Evolutionary conservation across 768 basidiomycete species (phyloP), one percentile per base, ranked within the genome.

Genomic region (Leccinum boreale): DNA sequence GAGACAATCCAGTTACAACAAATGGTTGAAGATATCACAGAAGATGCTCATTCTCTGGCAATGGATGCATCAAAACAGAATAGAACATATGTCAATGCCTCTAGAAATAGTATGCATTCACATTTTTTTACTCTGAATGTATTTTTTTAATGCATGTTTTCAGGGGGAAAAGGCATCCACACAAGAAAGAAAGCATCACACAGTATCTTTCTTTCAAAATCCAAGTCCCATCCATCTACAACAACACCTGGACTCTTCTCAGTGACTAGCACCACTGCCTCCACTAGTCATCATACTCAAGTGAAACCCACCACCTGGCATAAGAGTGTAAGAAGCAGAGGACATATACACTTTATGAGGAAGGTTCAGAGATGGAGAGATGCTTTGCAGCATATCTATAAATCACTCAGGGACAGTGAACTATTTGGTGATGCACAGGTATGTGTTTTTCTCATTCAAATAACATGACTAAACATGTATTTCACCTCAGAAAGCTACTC

Each of bases 371-470:
- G 12, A 1, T 72, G 72, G 70, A 24, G 31, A 28, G 7, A 52
- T 8, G 31, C 29, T 21, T 5, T 72, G 8, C 11, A 50, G 4
- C 2, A 50, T 5, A 58, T 68, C 12, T 33, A 4, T 11, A 4
- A 51, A 10, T 33, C 50, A 51, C 29, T 11, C 10, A 8, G 6
- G 5, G 0, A 17, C 0, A 48, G 58, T 19, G 10, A 63, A 1
- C 28, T 71, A 4, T 71, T 71, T 58, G 64, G 35, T 33, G 68
- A 65, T 14, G 9, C 50, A 21, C 54, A 33, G 47, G 70, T 71
- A 55, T 58, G 64, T 58, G 10, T 1, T 1, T 23, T 1, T 26
- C 12, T 1, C 11, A 0, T 24, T 57, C 0, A 29, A 12, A 10
- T 2, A 0, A 12, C n/a, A 0, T 14, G 8, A 36, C 5, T 64